Percentiles rank a stretch among this genome's conserved stretches.
phyloP scores from a whole-genome alignment of 495 filamentous ascomycete genomes.

The Thozetella sp. region DNA sequence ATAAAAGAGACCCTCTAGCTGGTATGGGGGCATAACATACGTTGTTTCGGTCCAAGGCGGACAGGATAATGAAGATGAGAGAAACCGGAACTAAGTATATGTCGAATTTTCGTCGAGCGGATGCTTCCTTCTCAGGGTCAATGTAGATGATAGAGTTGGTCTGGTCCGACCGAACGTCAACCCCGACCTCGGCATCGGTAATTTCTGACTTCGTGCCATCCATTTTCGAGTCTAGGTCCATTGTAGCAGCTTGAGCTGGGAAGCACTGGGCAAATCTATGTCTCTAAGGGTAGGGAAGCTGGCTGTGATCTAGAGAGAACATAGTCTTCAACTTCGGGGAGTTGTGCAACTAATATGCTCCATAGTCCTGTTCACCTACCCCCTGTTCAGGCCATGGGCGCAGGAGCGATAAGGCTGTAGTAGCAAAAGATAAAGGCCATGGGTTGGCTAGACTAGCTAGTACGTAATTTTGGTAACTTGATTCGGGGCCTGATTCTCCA shows the following conservation, averaged over 20 bases:
- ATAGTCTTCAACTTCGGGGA: no score
- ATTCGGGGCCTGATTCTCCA: no score
- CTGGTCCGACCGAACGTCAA: neutral
- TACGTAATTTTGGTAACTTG: no score
- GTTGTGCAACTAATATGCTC: no score
- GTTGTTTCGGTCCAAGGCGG: neutral
- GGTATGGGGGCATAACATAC: neutral
- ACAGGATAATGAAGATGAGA: neutral
- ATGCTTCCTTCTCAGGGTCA: neutral
- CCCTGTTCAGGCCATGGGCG: no score
- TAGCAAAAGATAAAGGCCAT: no score
- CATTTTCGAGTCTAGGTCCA: neutral
- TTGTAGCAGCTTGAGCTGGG: neutral
- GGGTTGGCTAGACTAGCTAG: no score
- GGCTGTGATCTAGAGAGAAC: no score
- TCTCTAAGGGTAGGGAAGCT: no score
- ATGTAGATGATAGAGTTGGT: neutral
- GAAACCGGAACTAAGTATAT: neutral
- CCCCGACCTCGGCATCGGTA: neutral
- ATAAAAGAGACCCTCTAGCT: neutral
- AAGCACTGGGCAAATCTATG: neutral
- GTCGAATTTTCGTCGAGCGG: neutral
- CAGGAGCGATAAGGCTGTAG: no score
- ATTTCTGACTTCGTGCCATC: neutral
- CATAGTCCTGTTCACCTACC: no score